phyloP scores from a whole-genome alignment of 441 rosid genomes.

The Isatis lusitanica region DNA sequence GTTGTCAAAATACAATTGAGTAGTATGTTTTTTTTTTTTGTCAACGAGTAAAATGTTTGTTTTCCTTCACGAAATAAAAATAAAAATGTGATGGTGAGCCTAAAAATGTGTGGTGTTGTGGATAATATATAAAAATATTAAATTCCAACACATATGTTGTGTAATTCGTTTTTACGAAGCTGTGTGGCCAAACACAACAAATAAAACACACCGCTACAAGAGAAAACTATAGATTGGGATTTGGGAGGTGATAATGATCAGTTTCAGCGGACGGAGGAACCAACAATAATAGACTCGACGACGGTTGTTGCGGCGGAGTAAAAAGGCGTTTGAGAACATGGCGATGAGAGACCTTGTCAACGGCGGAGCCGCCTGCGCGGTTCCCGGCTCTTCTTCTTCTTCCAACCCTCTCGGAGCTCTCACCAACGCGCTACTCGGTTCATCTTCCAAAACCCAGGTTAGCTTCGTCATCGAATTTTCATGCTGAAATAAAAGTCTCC shows the following conservation, averaged over 20 bases:
- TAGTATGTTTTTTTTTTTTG: too few species aligned
- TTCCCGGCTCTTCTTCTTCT: constrained; percentile 84
- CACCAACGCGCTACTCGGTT: constrained; percentile 83
- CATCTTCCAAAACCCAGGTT: constrained; percentile 93
- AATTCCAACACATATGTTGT: background rate
- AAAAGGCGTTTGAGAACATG: constrained; percentile 38
- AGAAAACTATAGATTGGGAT: constrained; percentile 27
- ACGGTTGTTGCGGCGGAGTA: constrained; percentile 12
- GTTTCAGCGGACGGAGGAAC: background rate
- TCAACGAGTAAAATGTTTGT: background rate
- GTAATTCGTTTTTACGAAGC: background rate
- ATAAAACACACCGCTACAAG: constrained; percentile 24
- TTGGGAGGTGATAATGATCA: constrained; percentile 33
- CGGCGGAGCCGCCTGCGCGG: constrained; percentile 94
- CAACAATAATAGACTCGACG: background rate
- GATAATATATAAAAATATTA: constrained; percentile 23
- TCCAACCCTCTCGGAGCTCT: constrained; percentile 91
- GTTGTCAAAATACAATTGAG: too few species aligned
- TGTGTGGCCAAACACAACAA: background rate
- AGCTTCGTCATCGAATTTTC: constrained; percentile 2
- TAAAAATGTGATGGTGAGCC: background rate
- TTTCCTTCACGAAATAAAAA: background rate
- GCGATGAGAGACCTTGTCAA: constrained; percentile 90
- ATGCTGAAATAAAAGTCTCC: background rate
- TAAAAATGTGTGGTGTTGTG: constrained; percentile 20